Evolutionary conservation across 441 rosid genomes (phyloP).

Genomic region (Sinapis alba): DNA sequence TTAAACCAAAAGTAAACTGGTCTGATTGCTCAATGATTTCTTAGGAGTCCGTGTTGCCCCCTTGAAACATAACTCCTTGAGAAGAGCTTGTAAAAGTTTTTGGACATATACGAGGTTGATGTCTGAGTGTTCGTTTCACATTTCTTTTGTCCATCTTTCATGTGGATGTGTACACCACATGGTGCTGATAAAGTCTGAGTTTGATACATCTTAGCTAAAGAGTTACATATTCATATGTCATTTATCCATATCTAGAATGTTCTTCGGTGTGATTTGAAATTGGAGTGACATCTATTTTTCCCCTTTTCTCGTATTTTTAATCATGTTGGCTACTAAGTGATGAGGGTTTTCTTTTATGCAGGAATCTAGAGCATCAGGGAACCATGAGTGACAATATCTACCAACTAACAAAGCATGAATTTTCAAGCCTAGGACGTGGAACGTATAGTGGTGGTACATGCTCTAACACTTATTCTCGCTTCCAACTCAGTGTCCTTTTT

Average conservation of each 20-base stretch:
- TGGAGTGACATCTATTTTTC: background rate
- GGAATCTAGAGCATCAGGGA: conserved; percentile 74
- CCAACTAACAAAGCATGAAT: conserved; percentile 67
- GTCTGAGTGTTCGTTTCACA: background rate
- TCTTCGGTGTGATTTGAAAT: background rate
- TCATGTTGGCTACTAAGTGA: background rate
- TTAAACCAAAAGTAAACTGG: background rate
- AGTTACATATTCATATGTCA: background rate
- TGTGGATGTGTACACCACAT: background rate
- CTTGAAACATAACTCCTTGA: background rate
- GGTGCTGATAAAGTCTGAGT: conserved; percentile 3
- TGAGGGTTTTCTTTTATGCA: conserved; percentile 29
- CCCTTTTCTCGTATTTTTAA: background rate
- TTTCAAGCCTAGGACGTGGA: conserved; percentile 61
- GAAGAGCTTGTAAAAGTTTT: background rate
- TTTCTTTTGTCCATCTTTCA: conserved; percentile 4
- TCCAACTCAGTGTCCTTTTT: background rate
- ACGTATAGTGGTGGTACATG: conserved; percentile 63
- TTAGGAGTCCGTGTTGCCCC: background rate
- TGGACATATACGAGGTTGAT: background rate
- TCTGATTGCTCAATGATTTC: background rate
- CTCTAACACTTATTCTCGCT: conserved; percentile 22
- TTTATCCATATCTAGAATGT: background rate
- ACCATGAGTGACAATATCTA: conserved; percentile 54
- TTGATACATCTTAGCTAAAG: background rate